phyloP scores from a whole-genome alignment of 345 rosid species.

The Kandelia obovata region DNA sequence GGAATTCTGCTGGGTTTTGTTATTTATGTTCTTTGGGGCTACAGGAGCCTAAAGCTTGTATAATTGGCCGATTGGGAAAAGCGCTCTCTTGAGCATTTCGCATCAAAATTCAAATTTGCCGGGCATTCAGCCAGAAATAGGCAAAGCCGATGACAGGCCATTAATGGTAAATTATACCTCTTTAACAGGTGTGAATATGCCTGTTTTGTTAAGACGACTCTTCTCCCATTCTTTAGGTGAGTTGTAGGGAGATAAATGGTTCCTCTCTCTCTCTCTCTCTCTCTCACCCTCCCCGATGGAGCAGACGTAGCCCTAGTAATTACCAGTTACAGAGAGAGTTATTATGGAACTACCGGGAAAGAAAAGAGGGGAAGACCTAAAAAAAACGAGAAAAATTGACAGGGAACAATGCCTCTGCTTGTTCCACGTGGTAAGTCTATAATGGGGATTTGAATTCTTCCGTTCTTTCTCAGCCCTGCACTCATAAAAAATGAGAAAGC shows the following conservation, averaged over 20 bases:
- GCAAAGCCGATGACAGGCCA: neutral
- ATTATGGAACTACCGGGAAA: no score
- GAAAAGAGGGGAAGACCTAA: no score
- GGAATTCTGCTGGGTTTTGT: neutral
- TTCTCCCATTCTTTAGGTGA: neutral
- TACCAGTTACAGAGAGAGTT: no score
- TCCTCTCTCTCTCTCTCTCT: neutral
- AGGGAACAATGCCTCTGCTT: no score
- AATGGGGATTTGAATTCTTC: no score
- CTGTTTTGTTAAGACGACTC: neutral
- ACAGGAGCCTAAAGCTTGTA: conserved; percentile 15
- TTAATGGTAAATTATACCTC: conserved; percentile 6
- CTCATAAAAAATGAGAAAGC: no score
- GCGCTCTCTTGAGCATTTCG: conserved; percentile 4
- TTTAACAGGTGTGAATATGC: conserved; percentile 22
- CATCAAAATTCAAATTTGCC: conserved; percentile 4
- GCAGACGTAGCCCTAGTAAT: no score
- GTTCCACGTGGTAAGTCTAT: no score
- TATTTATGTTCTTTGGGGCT: conserved; percentile 7
- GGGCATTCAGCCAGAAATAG: conserved; percentile 10
- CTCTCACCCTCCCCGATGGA: neutral
- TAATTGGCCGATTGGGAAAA: neutral
- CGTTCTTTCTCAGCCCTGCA: no score
- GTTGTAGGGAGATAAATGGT: neutral
- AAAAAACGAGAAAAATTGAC: no score